Base-by-base conservation (phyloP, 495 filamentous ascomycete genomes). In the Talaromyces borbonicus region DNA sequence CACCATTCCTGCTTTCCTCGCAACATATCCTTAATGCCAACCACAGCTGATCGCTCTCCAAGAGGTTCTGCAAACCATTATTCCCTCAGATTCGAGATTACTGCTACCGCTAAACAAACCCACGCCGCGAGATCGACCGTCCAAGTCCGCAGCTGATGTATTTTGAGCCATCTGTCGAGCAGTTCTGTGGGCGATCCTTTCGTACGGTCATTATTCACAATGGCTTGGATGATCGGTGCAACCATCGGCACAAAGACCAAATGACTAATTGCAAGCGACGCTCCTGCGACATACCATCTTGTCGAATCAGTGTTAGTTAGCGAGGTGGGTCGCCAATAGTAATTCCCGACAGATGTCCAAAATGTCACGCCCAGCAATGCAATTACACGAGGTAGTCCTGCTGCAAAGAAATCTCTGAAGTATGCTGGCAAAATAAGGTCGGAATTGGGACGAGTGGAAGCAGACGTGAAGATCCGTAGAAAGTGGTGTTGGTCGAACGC, bases 401-500 rank as follows among this genome's bases (percentile, higher is more conserved):
- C 49, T 9, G 42, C 24, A 23, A 59, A 53, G 30, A 55, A 38
- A 7, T 31, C 33, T 12, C 37, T 24, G 14, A 32, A 59, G 39
- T 50, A 56, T 11, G 24, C 40, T 2, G 56, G 50, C 1, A 59
- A 52, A 16, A 59, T 18, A 11, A 29, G 22, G 22, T 55, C 46
- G n/a, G 52, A 47, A 15, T 54, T 39, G 8, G 40, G 23, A 12
- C 50, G 52, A 30, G 50, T 45, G 7, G 15, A 14, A 1, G 46
- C 48, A 8, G 23, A 25, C 8, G 46, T 38, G 27, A 49, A 55
- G 37, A 49, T 49, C 24, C 35, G 43, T 49, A 59, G 56, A 46
- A 61, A 60, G 20, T 63, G 45, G 38, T 56, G 58, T 46, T 66
- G 60, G 45, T 65, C 55, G 4, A 50, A 46, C 7, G 66, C 59